phyloP scores from a whole-genome alignment of 257 asterid species.

The Plantago major region DNA sequence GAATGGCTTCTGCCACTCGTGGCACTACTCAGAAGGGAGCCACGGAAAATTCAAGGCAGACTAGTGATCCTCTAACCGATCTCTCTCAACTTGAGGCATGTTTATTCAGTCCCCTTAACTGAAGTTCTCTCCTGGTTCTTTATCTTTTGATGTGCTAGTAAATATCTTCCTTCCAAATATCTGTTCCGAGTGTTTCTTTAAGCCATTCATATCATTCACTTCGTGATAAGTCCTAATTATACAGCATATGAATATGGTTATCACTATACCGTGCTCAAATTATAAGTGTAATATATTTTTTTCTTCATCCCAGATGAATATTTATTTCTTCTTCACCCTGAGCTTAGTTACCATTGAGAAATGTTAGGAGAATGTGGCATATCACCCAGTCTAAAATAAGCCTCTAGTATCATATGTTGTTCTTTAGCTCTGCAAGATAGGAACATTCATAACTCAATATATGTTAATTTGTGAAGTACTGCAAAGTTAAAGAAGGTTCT shows the following conservation, averaged over 20 bases:
- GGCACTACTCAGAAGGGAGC: constrained; percentile 32
- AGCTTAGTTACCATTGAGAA: not conserved
- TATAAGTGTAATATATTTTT: not conserved
- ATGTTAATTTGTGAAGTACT: no score
- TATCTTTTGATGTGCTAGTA: not conserved
- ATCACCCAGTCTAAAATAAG: no score
- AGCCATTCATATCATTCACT: not conserved
- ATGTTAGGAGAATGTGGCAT: no score
- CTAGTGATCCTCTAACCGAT: constrained; percentile 61
- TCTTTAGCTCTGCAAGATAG: constrained; percentile 7
- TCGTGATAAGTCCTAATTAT: not conserved
- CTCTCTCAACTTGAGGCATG: constrained; percentile 83
- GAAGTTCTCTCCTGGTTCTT: not conserved
- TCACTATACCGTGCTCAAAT: not conserved
- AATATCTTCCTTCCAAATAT: constrained; percentile 2
- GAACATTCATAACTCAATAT: no score
- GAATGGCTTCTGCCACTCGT: constrained; percentile 34
- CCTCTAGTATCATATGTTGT: no score
- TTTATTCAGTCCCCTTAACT: constrained; percentile 3
- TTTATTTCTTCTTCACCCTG: not conserved
- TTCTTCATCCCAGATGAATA: not conserved
- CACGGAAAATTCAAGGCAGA: constrained; percentile 39
- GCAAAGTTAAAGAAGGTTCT: not conserved
- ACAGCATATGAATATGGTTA: no score
- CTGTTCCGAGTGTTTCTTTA: not conserved